phyloP scores from a whole-genome alignment of 805 yeast genomes.

The Barnettozyma salicaria region DNA sequence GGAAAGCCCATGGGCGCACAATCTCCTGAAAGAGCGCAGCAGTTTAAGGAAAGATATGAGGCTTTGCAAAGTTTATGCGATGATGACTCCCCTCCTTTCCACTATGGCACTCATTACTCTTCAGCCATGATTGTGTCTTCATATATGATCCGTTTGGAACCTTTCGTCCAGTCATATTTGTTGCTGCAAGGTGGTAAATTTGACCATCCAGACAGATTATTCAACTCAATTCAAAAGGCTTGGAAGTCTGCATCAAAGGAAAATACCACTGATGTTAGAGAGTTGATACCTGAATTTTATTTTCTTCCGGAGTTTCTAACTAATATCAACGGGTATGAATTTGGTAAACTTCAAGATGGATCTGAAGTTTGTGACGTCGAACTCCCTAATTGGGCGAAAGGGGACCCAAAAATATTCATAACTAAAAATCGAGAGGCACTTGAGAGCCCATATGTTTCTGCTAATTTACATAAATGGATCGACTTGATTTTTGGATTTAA shows the following conservation, averaged over 20 bases:
- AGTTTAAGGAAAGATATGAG: slow-evolving; percentile 66
- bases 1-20: slow-evolving; percentile 94
- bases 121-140: slow-evolving; percentile 92
- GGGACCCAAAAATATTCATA: slow-evolving; percentile 69
- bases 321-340: slow-evolving; percentile 59
- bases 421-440: slow-evolving; percentile 75
- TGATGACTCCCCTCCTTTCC: slow-evolving; percentile 65
- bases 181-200: slow-evolving; percentile 81
- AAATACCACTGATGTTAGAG: slow-evolving; percentile 83
- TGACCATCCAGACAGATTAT: slow-evolving; percentile 82
- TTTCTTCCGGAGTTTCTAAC: slow-evolving; percentile 72
- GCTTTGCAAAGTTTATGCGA: slow-evolving; percentile 62
- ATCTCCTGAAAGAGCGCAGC: slow-evolving; percentile 46
- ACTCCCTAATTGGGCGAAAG: slow-evolving; percentile 80
- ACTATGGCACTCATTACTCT: slow-evolving; percentile 90
- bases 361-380: slow-evolving; percentile 51
- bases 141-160: slow-evolving; percentile 67
- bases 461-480: slow-evolving; percentile 75
- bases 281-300: slow-evolving; percentile 80
- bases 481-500: slow-evolving; percentile 78
- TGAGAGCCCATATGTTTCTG: slow-evolving; percentile 76
- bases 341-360: slow-evolving; percentile 66
- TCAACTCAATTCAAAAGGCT: slow-evolving; percentile 66
- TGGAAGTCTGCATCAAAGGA: slow-evolving; percentile 79
- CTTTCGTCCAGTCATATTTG: slow-evolving; percentile 74